A percentile compares a stretch with the other conserved stretches of the same genome.
Conservation (phyloP, 805 yeast species). For the Cyberlindnera petersonii region DNA sequence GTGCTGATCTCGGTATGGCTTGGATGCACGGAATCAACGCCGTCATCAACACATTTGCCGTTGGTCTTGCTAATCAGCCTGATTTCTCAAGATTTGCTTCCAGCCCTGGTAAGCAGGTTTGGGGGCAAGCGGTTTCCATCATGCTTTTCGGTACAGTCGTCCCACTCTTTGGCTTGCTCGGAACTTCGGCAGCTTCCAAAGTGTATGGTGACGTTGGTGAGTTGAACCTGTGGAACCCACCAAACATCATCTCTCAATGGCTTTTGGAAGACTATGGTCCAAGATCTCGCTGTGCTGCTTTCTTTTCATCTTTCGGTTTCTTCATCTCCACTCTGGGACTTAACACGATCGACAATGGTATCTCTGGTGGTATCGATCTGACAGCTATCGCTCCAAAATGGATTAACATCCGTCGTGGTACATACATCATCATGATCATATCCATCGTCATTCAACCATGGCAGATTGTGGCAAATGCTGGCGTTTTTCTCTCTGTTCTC, state of each 20-base stretch:
- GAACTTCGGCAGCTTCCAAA: constrained; percentile 41
- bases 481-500: constrained; percentile 24
- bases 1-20: constrained; percentile 31
- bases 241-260: constrained; percentile 38
- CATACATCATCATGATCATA: constrained; percentile 60
- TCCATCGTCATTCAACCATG: constrained; percentile 78
- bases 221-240: constrained; percentile 43
- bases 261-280: constrained; percentile 35
- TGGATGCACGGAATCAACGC: constrained; percentile 30
- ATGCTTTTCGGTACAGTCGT: constrained; percentile 38
- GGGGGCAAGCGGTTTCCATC: constrained; percentile 36
- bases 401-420: constrained; percentile 61
- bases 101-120: constrained; percentile 35
- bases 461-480: constrained; percentile 34
- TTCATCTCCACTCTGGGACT: constrained; percentile 33
- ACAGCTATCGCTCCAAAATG: constrained; percentile 47
- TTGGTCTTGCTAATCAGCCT: constrained; percentile 31
- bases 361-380: constrained; percentile 49
- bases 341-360: constrained; percentile 39
- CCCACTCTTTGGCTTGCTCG: constrained; percentile 43
- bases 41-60: constrained; percentile 29
- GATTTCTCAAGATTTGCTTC: constrained; percentile 37
- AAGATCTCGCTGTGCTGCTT: constrained; percentile 44
- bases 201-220: constrained; percentile 33
- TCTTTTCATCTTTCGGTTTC: constrained; percentile 37